phyloP scores from a whole-genome alignment of 163 green algal genomes.

The Smithsoniella earleae region DNA sequence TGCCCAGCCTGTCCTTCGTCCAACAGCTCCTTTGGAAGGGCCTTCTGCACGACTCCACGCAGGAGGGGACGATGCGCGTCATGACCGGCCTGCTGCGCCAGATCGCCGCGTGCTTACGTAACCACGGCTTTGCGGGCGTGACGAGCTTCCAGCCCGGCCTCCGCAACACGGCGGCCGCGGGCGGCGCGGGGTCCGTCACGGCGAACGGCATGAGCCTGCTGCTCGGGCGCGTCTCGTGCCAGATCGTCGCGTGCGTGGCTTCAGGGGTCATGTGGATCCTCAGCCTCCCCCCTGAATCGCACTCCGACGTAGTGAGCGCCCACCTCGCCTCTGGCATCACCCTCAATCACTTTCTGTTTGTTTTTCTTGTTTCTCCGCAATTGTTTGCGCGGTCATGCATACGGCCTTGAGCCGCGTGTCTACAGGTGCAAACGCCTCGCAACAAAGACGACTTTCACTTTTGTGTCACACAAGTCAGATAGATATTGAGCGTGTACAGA shows the following conservation, averaged over 20 bases:
- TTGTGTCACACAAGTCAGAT: too few species aligned
- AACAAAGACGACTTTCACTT: too few species aligned
- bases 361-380: too few species aligned
- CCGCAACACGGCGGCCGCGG: neutral
- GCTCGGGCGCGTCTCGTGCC: neutral
- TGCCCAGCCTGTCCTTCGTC: constrained; percentile 13
- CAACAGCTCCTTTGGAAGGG: constrained; percentile 27
- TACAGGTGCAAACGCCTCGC: too few species aligned
- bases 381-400: too few species aligned
- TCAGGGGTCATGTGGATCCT: constrained; percentile 1
- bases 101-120: neutral
- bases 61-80: neutral
- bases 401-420: too few species aligned
- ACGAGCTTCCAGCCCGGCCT: constrained; percentile 16
- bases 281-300: neutral
- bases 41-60: neutral
- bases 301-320: too few species aligned
- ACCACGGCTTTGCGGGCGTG: neutral
- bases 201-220: constrained; percentile 1
- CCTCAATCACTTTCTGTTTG: too few species aligned
- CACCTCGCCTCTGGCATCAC: too few species aligned
- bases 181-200: neutral
- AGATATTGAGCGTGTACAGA: too few species aligned
- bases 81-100: neutral
- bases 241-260: constrained; percentile 7